Evolutionary conservation across 2,329 filamentous ascomycete species (phyloP).

Genomic region (Pseudocercospora vitis): DNA sequence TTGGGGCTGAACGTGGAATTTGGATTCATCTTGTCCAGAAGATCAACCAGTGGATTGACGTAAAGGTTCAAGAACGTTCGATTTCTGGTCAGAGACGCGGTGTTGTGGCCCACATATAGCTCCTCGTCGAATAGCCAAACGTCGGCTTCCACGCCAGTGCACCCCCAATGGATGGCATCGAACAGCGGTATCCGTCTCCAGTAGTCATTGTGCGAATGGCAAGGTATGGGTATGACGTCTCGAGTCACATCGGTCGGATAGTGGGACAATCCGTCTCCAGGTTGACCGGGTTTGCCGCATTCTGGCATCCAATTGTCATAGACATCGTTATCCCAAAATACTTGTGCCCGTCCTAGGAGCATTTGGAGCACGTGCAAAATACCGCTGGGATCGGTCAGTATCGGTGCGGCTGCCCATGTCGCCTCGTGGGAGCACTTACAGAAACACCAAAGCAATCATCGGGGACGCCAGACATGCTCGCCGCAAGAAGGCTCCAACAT

Average conservation of each 20-base stretch:
- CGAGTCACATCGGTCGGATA: constrained; percentile 44
- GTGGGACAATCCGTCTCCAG: constrained; percentile 36
- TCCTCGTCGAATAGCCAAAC: constrained; percentile 62
- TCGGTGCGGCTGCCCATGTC: not conserved
- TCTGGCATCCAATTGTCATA: constrained; percentile 37
- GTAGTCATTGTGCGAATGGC: constrained; percentile 72
- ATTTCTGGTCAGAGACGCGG: constrained; percentile 53
- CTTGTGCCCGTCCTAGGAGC: constrained; percentile 38
- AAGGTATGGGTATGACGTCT: constrained; percentile 55
- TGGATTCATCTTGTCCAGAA: constrained; percentile 58
- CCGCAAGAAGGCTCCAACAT: constrained; percentile 17
- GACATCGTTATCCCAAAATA: constrained; percentile 40
- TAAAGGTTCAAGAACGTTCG: constrained; percentile 65
- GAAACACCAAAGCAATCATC: constrained; percentile 19
- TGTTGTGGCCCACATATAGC: constrained; percentile 65
- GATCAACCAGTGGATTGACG: constrained; percentile 60
- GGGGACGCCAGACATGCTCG: constrained; percentile 17
- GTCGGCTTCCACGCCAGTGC: constrained; percentile 67
- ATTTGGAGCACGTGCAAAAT: constrained; percentile 45
- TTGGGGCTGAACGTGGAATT: constrained; percentile 47
- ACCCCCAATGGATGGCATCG: constrained; percentile 59
- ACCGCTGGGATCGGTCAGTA: constrained; percentile 38
- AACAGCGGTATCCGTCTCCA: constrained; percentile 64
- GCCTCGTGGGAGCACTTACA: constrained; percentile 19
- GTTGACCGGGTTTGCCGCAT: constrained; percentile 45